phyloP scores from a whole-genome alignment of 768 basidiomycete species.

The Cystofilobasidium bisporidii region DNA sequence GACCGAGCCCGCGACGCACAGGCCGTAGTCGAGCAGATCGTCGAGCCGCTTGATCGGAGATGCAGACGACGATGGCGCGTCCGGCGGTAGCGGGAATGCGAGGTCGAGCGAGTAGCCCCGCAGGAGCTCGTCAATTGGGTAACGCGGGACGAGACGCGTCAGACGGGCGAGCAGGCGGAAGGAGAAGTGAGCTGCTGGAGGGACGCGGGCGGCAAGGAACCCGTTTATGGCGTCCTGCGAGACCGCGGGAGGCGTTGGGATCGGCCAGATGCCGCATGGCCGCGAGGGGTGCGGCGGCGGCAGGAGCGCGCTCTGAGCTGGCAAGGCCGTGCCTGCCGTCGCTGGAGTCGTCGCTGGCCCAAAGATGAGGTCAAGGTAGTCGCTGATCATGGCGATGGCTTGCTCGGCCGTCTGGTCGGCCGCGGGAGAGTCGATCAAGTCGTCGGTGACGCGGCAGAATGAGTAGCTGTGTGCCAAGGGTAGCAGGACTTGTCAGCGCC shows the following conservation, averaged over 20 bases:
- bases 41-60: slow-evolving; percentile 35
- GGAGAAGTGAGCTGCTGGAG: neutral
- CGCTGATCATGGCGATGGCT: neutral
- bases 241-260: neutral
- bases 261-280: slow-evolving; percentile 1
- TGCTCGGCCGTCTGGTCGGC: neutral
- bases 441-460: slow-evolving; percentile 33
- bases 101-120: slow-evolving; percentile 10
- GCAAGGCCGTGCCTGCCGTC: neutral
- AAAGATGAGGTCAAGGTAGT: slow-evolving; percentile 17
- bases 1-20: slow-evolving; percentile 41
- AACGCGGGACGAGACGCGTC: slow-evolving; percentile 3
- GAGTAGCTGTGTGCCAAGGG: slow-evolving; percentile 29
- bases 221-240: neutral
- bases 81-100: neutral
- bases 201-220: slow-evolving; percentile 5
- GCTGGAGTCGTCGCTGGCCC: neutral
- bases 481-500: too few species aligned
- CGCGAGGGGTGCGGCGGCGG: neutral
- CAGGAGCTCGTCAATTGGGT: slow-evolving; percentile 20
- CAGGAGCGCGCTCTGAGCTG: neutral
- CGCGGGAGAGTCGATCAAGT: slow-evolving; percentile 28
- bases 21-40: slow-evolving; percentile 40
- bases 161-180: slow-evolving; percentile 12
- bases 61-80: slow-evolving; percentile 30